phyloP scores from a whole-genome alignment of 345 rosid genomes.

The Mallotus nudiflorus region DNA sequence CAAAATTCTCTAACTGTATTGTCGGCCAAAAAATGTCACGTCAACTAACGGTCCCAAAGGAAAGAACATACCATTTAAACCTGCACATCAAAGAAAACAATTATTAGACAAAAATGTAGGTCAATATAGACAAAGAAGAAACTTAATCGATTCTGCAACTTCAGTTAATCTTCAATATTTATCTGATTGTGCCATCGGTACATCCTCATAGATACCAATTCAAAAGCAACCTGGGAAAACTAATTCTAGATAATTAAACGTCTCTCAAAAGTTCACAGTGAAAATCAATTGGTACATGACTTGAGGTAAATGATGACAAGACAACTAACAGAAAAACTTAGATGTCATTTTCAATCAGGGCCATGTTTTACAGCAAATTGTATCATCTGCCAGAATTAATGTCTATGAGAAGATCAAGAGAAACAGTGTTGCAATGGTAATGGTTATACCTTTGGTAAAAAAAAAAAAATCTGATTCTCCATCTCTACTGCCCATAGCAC shows the following conservation, averaged over 20 bases:
- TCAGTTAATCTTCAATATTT: background rate
- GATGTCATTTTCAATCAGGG: background rate
- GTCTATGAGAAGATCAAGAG: background rate
- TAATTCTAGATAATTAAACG: background rate
- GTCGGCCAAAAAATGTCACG: slow-evolving; percentile 38
- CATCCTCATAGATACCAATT: background rate
- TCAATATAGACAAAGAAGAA: background rate
- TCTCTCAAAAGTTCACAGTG: background rate
- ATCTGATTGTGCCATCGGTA: background rate
- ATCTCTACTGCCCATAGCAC: slow-evolving; percentile 1
- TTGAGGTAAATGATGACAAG: background rate
- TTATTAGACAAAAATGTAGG: slow-evolving; percentile 10
- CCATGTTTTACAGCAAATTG: background rate
- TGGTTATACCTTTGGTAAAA: slow-evolving; percentile 27
- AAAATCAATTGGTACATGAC: background rate
- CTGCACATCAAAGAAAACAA: slow-evolving; percentile 27
- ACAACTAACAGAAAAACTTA: background rate
- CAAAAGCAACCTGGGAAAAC: too few relatives aligned
- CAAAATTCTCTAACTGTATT: slow-evolving; percentile 30
- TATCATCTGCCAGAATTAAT: background rate
- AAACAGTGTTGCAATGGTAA: background rate
- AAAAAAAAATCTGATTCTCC: background rate
- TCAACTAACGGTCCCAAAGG: slow-evolving; percentile 11
- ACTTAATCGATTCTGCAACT: background rate
- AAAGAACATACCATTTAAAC: slow-evolving; percentile 17